Base-by-base conservation (phyloP, 192 early-diverging fungal genomes). In the Coemansia sp. region DNA sequence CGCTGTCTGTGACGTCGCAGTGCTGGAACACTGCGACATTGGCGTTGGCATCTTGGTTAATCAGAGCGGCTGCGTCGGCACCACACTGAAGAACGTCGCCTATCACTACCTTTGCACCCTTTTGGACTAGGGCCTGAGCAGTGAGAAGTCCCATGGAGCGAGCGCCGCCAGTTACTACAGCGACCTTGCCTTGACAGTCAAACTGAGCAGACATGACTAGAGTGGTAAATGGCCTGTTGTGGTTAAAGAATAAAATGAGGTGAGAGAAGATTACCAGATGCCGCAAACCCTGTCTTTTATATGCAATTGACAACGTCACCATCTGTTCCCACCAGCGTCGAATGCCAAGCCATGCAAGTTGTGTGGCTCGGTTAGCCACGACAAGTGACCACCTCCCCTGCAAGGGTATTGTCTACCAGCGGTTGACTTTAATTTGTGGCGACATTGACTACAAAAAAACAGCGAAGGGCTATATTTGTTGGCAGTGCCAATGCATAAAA, bases 101-200 rank as follows among this genome's bases (percentile, higher is more conserved):
- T 22, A 87, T 61, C 8, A 87, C 83, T 36, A 87, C 72, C 38
- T 83, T 83, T 44, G 81, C 82, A 26, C 86, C 85, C 29, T 80
- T 76, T 21, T 60, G 67, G 17, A 78, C 76, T 6, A 89, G 70
- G 12, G 66, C 58, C 56, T 77, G 58, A 0, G 84, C 81, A 8
- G 85, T 77, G 1, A 71, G 70, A 22, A 79, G 76, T 4, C 87
- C 87, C 19, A 87, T 76, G 6, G 85, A 85, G 8, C 83, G 83
- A 0, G 86, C 82, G 11, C 83, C 86, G 27, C 87, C 87, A 9
- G 87, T 89, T 46, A 89, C 77, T 50, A 89, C 78, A 1, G 85
- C 86, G 35, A 86, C 82, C 33, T 87, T 86, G 64, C 74, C 84
- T 22, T 67, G 58, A 46, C 72, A 66, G 9, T 57, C 55, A 21